Evolutionary conservation across 148 eudicot species (phyloP), one percentile per base, ranked within the genome.

Genomic region (Rhododendron ferrugineum): DNA sequence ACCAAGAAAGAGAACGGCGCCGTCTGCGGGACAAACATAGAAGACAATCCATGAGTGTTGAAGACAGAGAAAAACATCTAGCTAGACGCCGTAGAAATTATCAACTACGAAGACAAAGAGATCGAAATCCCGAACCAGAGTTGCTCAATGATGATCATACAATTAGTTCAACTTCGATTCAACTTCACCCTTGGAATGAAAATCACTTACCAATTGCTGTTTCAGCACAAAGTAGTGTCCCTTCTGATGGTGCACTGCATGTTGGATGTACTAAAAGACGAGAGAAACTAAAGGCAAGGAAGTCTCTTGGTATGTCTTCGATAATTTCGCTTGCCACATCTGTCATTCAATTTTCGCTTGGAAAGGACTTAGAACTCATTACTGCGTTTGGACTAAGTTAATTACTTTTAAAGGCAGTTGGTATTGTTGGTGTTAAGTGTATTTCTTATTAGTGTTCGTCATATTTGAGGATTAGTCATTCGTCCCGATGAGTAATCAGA

Each of bases 1-100:
- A 90, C 77, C 85, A 84, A 74, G 93, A 90, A 81, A 88, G 92
- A 66, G 95, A 93, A 86, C 87, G 88, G n/a, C 90, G 95, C 0
- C 86, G 95, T 0, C 56, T 93, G 22, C 88, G 92, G 26, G 95
- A 91, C 86, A 89, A 92, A 58, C 85, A 86, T 74, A 90, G 95
- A 85, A 85, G 95, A 47, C 93, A 90, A 89, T 89, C 90, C 64
- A 93, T 93, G 95, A 93, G 87, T 80, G 84, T 77, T 44, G 92
- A 93, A 75, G 91, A 93, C 86, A 89, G 92, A 79, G 92, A 91
- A 50, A 86, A 81, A 68, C 93, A 93, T 85, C 91, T 93, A 26
- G 95, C 93, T 3, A 88, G 92, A 75, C 93, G 95, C n/a, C 93
- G 95, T 26, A 88, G 88, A 77, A 93, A 91, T 75, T 93, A 93